Evolutionary conservation across 2,329 filamentous ascomycete species (phyloP), one percentile per base, ranked within the genome.

Genomic region (Calonectria pteridis): DNA sequence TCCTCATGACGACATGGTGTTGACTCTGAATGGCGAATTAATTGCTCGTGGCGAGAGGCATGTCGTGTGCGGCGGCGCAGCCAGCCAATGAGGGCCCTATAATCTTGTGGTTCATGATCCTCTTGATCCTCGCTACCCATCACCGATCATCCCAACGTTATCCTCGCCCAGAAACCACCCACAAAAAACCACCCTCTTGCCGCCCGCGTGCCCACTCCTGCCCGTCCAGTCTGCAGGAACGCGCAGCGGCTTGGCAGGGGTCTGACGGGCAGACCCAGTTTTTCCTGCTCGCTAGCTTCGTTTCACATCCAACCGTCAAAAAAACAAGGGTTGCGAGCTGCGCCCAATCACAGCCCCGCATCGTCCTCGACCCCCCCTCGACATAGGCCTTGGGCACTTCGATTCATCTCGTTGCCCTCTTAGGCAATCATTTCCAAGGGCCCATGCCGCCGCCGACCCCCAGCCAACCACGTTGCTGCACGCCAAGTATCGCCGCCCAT

Each of bases 161-260:
- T 20, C 55, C 23, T 35, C 33, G 20, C 1, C 53, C 43, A 13
- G 43, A 46, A 20, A n/a, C 43, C 43, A 46, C 43, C 43, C 40
- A 43, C 40, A 43, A 43, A 46, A n/a, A 23, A 6, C 28, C 62
- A 40, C 40, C 29, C 29, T 40, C 16, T 18, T 35, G 64, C 67
- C 65, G 40, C 33, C 23, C 35, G 33, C 66, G 55, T 46, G 40
- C 40, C 55, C 58, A n/a, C n/a, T n/a, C n/a, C n/a, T n/a, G n/a
- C n/a, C n/a, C n/a, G n/a, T n/a, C n/a, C n/a, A n/a, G 68, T 58
- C 59, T 73, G 71, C 71, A 73, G 71, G 71, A 69, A 73, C 66
- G 71, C 71, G 59, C 40, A 53, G 66, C 43, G 59, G 71, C 59
- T 31, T 46, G 59, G 40, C 71, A 73, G 66, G 71, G 71, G 40